These are phyloP conservation scores for Omphalotus guepiniiformis DNA, from an alignment of 768 basidiomycete genomes.

Conservation along the genomic window DNA sequence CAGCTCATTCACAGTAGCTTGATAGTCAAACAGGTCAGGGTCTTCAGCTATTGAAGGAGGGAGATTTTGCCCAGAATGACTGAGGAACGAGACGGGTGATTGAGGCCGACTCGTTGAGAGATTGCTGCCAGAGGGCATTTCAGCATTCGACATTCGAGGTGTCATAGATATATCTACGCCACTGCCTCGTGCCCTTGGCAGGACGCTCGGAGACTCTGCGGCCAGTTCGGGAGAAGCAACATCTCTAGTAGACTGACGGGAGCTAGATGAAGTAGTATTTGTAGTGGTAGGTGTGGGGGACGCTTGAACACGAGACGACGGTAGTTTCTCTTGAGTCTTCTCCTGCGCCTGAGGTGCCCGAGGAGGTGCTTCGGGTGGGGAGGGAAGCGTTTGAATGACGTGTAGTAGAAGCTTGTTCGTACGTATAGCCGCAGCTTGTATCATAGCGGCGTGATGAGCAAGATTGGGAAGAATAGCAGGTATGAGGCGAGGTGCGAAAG, in stretches of 20 bases:
- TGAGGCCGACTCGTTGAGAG: conserved; percentile 50
- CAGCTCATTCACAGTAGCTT: conserved; percentile 86
- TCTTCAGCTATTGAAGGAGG: conserved; percentile 39
- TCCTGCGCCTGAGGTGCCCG: too few relatives aligned
- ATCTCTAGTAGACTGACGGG: conserved; percentile 54
- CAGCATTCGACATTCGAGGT: conserved; percentile 30
- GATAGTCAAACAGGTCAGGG: conserved; percentile 83
- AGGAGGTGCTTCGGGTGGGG: conserved; percentile 49
- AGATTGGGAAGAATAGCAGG: conserved; percentile 92
- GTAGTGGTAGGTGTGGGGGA: conserved; percentile 53
- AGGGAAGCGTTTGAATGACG: conserved; percentile 83
- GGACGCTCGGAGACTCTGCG: conserved; percentile 24
- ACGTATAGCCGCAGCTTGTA: conserved; percentile 79
- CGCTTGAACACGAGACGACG: conserved; percentile 34
- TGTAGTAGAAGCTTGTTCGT: conserved; percentile 83
- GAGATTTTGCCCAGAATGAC: conserved; percentile 32
- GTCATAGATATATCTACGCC: conserved; percentile 35
- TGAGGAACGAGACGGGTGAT: conserved; percentile 53
- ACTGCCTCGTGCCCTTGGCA: conserved; percentile 23
- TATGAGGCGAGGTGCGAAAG: conserved; percentile 90
- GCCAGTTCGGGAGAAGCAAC: conserved; percentile 42
- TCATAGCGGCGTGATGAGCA: conserved; percentile 85
- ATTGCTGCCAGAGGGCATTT: conserved; percentile 23
- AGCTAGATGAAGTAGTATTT: conserved; percentile 29
- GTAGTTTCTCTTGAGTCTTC: conserved; percentile 29